Base-by-base conservation (phyloP, 169 alveolate species). In the Plasmodium adleri region DNA sequence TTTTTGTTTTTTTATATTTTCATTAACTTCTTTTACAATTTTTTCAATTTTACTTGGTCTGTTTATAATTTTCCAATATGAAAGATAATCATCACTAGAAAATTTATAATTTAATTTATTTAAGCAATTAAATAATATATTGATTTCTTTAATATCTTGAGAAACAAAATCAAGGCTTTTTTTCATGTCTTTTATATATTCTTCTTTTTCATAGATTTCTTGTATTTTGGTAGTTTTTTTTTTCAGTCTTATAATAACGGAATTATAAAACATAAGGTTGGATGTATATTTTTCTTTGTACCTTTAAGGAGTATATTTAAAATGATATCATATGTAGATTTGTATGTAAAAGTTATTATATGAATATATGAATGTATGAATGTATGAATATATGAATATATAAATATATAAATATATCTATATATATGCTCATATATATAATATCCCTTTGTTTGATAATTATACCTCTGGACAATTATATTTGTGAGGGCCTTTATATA, bases 21-120 rank as follows among this genome's bases (percentile, higher is more conserved):
- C 74, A 60, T 80, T 80, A 67, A 80, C 90, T 45, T 80, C 90
- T 60, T 80, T 80, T n/a, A 80, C 80, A 13, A 80, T 80, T 28
- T 80, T 80, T 80, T 80, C 90, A 32, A 80, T 80, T 72, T 80
- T 80, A 54, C 83, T 80, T 28, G 90, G 90, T 22, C 90, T 56
- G 52, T 80, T 80, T 67, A 80, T 72, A 56, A 80, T 80, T 63
- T 80, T 80, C 90, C 90, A 80, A 59, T 80, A 80, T 28, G 90
- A 80, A 50, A 80, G 47, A 68, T 80, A 80, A 80, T 80, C 90
- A 56, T 80, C 90, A 62, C 60, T 80, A 58, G 90, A 80, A 80
- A 80, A 80, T 56, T 80, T 80, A 60, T 80, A 80, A 62, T 80
- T 80, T 15, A 80, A 72, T 63, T 80, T 80, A 72, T 80, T 63